Percentiles rank a stretch among this genome's conserved stretches.
phyloP scores from a whole-genome alignment of 768 basidiomycete species.

The Kwoniella dendrophila region DNA sequence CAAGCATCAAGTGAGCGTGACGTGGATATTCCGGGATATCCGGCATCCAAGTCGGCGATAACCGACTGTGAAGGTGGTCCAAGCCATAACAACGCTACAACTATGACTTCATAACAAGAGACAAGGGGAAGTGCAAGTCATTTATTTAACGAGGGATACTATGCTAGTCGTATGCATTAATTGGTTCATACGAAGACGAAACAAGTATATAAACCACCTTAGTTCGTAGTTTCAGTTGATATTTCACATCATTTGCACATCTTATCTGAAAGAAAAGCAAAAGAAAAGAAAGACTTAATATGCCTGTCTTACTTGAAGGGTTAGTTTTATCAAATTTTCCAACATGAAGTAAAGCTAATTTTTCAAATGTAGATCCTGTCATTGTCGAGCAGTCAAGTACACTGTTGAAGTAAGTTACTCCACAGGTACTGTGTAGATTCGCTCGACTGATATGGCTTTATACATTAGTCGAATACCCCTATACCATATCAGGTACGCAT shows the following conservation, averaged over 20 bases:
- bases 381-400: slow-evolving; percentile 51
- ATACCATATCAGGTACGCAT: slow-evolving; percentile 49
- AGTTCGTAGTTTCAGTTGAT: no score
- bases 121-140: no score
- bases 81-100: neutral
- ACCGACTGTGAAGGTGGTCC: slow-evolving; percentile 6
- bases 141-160: no score
- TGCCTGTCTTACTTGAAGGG: slow-evolving; percentile 53
- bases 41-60: neutral
- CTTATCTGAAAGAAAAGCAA: neutral
- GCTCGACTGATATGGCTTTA: neutral
- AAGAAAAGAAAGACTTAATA: neutral
- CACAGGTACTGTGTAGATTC: no score
- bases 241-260: neutral
- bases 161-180: no score
- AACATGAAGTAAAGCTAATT: neutral
- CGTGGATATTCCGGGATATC: neutral
- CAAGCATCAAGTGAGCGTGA: neutral
- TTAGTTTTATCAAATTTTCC: slow-evolving; percentile 7
- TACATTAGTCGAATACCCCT: slow-evolving; percentile 47
- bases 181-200: no score
- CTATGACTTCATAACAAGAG: slow-evolving; percentile 8
- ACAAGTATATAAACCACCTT: no score
- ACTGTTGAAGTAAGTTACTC: slow-evolving; percentile 40
- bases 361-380: slow-evolving; percentile 45